These are phyloP conservation scores for Monosporozyma servazzii DNA, from an alignment of 805 yeast genomes.

Conservation along the genomic window DNA sequence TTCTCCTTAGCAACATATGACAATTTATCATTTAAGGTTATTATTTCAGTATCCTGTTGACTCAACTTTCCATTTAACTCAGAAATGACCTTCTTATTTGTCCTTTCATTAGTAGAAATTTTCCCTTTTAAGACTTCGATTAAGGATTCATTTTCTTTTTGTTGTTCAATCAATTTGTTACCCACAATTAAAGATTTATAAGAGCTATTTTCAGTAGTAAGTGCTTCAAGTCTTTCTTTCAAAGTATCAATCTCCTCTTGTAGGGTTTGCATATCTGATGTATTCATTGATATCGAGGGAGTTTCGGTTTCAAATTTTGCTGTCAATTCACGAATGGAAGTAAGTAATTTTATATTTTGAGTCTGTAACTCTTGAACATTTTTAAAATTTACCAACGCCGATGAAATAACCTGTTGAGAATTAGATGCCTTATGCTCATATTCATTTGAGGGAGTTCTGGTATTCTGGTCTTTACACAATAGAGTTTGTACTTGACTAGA, in stretches of 20 bases:
- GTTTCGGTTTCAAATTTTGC: conserved; percentile 46
- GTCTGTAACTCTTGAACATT: conserved; percentile 58
- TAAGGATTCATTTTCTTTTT: not conserved
- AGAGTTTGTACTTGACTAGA: conserved; percentile 76
- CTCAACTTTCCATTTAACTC: not conserved
- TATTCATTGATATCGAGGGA: not conserved
- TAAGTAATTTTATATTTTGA: conserved; percentile 64
- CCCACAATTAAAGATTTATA: conserved; percentile 31
- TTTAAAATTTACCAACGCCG: conserved; percentile 63
- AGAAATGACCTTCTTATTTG: not conserved
- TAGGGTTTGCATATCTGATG: not conserved
- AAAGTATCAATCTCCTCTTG: conserved; percentile 46
- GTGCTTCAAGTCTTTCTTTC: conserved; percentile 42
- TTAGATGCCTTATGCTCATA: conserved; percentile 18
- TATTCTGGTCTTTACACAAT: conserved; percentile 33
- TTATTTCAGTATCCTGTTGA: not conserved
- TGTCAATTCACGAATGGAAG: conserved; percentile 63
- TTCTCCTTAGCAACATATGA: not conserved
- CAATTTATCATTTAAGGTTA: not conserved
- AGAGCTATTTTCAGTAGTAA: conserved; percentile 58
- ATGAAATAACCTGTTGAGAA: conserved; percentile 62
- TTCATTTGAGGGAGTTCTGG: conserved; percentile 36
- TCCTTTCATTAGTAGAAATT: not conserved
- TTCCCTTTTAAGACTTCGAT: not conserved
- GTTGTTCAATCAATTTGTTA: not conserved